These are phyloP conservation scores for Keithomyces neogunnii DNA, from an alignment of 2,329 filamentous ascomycete species.

Conservation along the genomic window DNA sequence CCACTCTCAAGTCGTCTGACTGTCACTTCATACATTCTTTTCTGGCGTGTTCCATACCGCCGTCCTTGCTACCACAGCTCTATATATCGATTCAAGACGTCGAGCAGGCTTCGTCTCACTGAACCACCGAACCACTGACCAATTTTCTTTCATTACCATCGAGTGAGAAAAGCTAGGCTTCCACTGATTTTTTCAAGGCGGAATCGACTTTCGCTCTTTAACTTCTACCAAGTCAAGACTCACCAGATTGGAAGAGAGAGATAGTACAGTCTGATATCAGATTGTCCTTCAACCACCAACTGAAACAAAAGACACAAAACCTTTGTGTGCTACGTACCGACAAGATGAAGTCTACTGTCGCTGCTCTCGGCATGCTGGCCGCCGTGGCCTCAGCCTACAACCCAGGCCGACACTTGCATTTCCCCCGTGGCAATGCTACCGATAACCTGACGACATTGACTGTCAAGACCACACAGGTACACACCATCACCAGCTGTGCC, in stretches of 20 bases:
- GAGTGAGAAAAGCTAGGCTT: slow-evolving; percentile 22
- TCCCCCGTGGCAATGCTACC: slow-evolving; percentile 20
- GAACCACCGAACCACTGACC: slow-evolving; percentile 3
- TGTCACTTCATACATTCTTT: slow-evolving; percentile 16
- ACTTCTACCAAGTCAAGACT: neutral
- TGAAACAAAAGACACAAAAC: slow-evolving; percentile 8
- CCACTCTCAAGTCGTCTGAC: neutral
- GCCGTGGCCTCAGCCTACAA: slow-evolving; percentile 32
- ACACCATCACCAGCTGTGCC: slow-evolving; percentile 50
- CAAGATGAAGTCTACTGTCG: slow-evolving; percentile 40
- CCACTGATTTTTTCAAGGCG: slow-evolving; percentile 15
- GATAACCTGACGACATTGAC: slow-evolving; percentile 30
- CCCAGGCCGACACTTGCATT: slow-evolving; percentile 27
- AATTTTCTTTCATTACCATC: slow-evolving; percentile 15
- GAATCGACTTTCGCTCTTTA: slow-evolving; percentile 25
- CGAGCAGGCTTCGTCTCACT: slow-evolving; percentile 10
- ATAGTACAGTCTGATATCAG: neutral
- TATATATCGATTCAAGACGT: slow-evolving; percentile 7
- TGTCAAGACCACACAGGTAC: slow-evolving; percentile 44
- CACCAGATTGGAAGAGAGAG: neutral
- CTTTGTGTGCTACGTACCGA: slow-evolving; percentile 5
- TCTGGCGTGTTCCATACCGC: slow-evolving; percentile 10
- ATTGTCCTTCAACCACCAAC: neutral
- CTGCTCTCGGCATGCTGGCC: slow-evolving; percentile 36
- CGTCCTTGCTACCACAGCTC: slow-evolving; percentile 8